Conservation (phyloP, 306 rosid species). For the Medicago truncatula region DNA sequence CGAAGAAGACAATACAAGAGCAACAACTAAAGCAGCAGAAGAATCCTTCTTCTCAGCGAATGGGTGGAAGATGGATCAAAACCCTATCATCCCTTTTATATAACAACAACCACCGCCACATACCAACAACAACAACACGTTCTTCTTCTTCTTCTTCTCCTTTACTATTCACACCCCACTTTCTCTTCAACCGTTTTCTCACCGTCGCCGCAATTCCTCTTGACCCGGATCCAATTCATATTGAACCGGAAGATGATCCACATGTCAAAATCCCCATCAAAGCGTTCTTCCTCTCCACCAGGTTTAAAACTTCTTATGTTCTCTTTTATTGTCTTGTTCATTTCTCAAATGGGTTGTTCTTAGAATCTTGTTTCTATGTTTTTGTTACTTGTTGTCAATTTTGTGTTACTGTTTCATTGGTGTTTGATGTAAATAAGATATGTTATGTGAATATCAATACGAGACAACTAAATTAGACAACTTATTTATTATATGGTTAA, state of each 20-base stretch:
- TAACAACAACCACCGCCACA: slow-evolving; percentile 43
- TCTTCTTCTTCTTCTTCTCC: slow-evolving; percentile 33
- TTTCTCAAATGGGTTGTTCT: slow-evolving; percentile 31
- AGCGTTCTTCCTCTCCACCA: slow-evolving; percentile 89
- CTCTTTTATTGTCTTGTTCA: background rate
- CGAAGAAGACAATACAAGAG: background rate
- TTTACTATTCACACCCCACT: slow-evolving; percentile 45
- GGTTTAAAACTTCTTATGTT: slow-evolving; percentile 46
- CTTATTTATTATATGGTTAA: no score
- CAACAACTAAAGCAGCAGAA: background rate
- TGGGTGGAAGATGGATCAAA: slow-evolving; percentile 90
- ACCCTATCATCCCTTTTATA: slow-evolving; percentile 55
- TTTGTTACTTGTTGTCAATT: background rate
- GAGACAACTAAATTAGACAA: background rate
- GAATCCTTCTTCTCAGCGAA: slow-evolving; percentile 45
- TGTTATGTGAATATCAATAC: no score
- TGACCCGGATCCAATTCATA: slow-evolving; percentile 44
- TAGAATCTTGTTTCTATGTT: background rate
- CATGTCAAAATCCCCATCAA: slow-evolving; percentile 72
- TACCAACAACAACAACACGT: slow-evolving; percentile 11
- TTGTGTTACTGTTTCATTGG: slow-evolving; percentile 32
- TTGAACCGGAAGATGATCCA: slow-evolving; percentile 46
- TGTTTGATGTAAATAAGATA: background rate
- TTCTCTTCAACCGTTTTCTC: slow-evolving; percentile 40
- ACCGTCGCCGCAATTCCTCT: slow-evolving; percentile 57